These are phyloP conservation scores for Globisporangium okanoganense DNA, from an alignment of 352 stramenopile genomes.

Conservation along the genomic window DNA sequence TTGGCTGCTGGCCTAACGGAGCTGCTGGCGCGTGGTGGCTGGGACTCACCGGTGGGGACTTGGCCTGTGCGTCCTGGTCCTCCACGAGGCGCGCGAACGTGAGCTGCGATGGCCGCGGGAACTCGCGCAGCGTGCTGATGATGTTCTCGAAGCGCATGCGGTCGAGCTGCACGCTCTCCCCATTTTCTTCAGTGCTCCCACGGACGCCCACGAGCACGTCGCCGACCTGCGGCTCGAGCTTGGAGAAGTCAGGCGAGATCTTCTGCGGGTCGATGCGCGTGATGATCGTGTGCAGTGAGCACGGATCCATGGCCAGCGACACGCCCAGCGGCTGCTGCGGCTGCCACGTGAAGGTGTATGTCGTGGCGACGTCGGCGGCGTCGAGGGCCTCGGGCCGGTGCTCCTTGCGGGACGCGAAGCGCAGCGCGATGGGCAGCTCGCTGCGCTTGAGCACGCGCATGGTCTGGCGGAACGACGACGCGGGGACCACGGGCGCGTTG, in stretches of 20 bases:
- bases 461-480: constrained; percentile 45
- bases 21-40: background rate
- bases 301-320: constrained; percentile 77
- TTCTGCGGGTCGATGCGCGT: constrained; percentile 55
- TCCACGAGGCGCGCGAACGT: constrained; percentile 51
- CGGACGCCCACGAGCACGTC: constrained; percentile 62
- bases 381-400: constrained; percentile 34
- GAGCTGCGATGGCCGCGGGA: constrained; percentile 53
- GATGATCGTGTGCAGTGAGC: constrained; percentile 63
- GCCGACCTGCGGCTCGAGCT: constrained; percentile 46
- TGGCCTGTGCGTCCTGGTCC: constrained; percentile 14
- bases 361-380: constrained; percentile 33
- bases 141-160: constrained; percentile 68
- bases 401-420: constrained; percentile 53
- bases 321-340: constrained; percentile 49
- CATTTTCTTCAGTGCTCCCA: constrained; percentile 13
- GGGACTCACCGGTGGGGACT: constrained; percentile 12
- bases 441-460: constrained; percentile 46
- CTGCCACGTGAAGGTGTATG: constrained; percentile 58
- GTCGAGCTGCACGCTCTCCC: constrained; percentile 30
- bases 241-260: constrained; percentile 53
- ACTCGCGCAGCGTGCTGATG: constrained; percentile 44
- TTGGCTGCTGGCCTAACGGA: background rate
- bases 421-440: constrained; percentile 55
- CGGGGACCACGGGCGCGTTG: constrained; percentile 22